Conservation (phyloP, 805 yeast genomes). For the Saturnispora galanensis region DNA sequence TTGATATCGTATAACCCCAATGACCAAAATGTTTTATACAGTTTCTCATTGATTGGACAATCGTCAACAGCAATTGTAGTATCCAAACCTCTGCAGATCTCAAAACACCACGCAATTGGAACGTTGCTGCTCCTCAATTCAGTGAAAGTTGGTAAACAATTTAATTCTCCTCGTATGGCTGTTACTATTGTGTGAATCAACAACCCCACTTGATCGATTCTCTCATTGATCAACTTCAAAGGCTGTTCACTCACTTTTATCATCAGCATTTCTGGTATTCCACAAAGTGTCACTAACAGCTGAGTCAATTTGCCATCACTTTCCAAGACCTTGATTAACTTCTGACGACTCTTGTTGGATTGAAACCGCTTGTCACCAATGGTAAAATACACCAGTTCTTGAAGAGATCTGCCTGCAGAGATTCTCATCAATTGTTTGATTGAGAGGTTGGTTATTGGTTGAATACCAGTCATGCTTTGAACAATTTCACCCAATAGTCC, state of each 20-base stretch:
- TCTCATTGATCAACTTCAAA: slow-evolving; percentile 60
- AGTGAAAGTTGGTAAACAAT: slow-evolving; percentile 30
- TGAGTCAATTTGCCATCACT: slow-evolving; percentile 44
- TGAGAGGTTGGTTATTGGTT: slow-evolving; percentile 57
- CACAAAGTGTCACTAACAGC: slow-evolving; percentile 53
- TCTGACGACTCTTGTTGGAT: slow-evolving; percentile 36
- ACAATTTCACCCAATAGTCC: slow-evolving; percentile 60
- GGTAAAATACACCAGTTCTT: slow-evolving; percentile 42
- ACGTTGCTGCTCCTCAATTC: slow-evolving; percentile 35
- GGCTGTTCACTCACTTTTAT: slow-evolving; percentile 29
- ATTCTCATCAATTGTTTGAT: slow-evolving; percentile 53
- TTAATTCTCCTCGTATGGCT: slow-evolving; percentile 27
- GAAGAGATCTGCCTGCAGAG: slow-evolving; percentile 54
- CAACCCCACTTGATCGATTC: slow-evolving; percentile 61
- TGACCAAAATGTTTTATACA: slow-evolving; percentile 65
- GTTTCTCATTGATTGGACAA: slow-evolving; percentile 26
- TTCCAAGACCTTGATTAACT: slow-evolving; percentile 38
- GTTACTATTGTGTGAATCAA: slow-evolving; percentile 59
- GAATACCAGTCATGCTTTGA: slow-evolving; percentile 70
- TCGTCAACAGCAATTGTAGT: slow-evolving; percentile 16
- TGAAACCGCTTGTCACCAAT: slow-evolving; percentile 51
- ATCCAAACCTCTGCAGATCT: slow-evolving; percentile 52
- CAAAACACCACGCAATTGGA: slow-evolving; percentile 59
- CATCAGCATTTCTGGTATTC: slow-evolving; percentile 33
- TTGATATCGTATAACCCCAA: slow-evolving; percentile 62